Evolutionary conservation across 2,329 filamentous ascomycete species (phyloP).

Genomic region (Cadophora gregata): DNA sequence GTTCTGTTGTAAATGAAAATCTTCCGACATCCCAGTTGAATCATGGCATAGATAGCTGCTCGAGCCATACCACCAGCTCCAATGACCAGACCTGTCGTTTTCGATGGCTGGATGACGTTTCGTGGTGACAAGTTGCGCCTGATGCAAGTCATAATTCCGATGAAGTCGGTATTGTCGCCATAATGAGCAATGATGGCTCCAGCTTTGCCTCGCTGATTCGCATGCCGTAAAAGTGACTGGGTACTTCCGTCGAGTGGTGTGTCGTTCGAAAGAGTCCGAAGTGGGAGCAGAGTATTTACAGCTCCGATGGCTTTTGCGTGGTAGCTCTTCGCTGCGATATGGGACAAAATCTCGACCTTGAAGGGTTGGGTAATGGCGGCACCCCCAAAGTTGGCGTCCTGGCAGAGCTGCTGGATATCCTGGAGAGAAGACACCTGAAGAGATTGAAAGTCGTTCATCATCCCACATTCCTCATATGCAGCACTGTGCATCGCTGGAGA

Average conservation of each 20-base stretch:
- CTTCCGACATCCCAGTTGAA: slow-evolving; percentile 77
- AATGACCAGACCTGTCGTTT: slow-evolving; percentile 59
- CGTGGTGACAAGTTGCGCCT: slow-evolving; percentile 75
- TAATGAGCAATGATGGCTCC: slow-evolving; percentile 73
- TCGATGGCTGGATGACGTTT: slow-evolving; percentile 62
- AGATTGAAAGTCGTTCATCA: slow-evolving; percentile 71
- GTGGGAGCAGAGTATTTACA: slow-evolving; percentile 76
- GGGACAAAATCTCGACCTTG: slow-evolving; percentile 72
- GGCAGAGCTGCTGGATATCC: slow-evolving; percentile 67
- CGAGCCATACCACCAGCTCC: slow-evolving; percentile 79
- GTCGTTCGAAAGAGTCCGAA: slow-evolving; percentile 51
- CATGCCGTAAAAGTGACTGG: slow-evolving; percentile 45
- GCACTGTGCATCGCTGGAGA: slow-evolving; percentile 81
- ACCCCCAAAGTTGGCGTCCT: slow-evolving; percentile 72
- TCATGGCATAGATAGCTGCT: slow-evolving; percentile 78
- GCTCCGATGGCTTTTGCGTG: slow-evolving; percentile 79
- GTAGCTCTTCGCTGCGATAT: slow-evolving; percentile 69
- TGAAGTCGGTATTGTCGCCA: slow-evolving; percentile 84
- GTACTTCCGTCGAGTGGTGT: slow-evolving; percentile 57
- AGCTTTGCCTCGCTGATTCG: slow-evolving; percentile 63
- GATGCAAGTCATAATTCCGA: slow-evolving; percentile 77
- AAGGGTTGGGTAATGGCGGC: slow-evolving; percentile 75
- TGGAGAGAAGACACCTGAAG: slow-evolving; percentile 67
- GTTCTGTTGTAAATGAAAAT: slow-evolving; percentile 80
- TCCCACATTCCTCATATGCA: slow-evolving; percentile 68